Conservation (phyloP, 192 early-diverging fungal genomes). For the Coemansia erecta region DNA sequence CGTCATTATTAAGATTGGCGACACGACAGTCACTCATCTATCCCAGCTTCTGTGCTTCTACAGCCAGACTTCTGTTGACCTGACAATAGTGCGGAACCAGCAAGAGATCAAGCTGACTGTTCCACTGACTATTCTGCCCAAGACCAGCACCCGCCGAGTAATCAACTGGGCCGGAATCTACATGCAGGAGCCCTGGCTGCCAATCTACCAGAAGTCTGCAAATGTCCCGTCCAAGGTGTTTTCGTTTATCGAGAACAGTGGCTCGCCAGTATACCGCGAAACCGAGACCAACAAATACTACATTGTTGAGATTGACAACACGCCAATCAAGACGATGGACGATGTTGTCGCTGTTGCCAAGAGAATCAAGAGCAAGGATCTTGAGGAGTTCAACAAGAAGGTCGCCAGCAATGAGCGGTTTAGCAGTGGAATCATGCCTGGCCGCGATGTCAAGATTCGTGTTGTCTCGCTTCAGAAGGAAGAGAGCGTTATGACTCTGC, state of each 20-base stretch:
- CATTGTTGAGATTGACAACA: no score
- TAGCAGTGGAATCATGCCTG: constrained; percentile 23
- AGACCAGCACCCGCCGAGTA: constrained; percentile 10
- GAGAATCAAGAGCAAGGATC: constrained; percentile 10
- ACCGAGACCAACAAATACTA: constrained; percentile 22
- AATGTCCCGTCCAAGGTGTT: constrained; percentile 16
- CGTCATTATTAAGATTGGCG: constrained; percentile 20
- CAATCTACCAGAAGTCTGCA: constrained; percentile 18
- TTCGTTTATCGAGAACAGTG: neutral
- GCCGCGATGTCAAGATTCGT: constrained; percentile 26
- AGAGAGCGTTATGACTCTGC: constrained; percentile 13
- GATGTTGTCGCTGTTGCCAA: constrained; percentile 15
- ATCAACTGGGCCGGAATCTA: constrained; percentile 34
- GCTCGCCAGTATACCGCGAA: constrained; percentile 16
- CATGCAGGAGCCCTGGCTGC: constrained; percentile 31
- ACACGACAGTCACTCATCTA: constrained; percentile 9
- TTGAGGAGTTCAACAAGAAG: constrained; percentile 8
- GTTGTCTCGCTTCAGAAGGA: constrained; percentile 11
- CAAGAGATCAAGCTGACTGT: constrained; percentile 13
- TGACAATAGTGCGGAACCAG: constrained; percentile 27
- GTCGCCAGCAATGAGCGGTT: constrained; percentile 12
- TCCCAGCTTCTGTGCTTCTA: constrained; percentile 20
- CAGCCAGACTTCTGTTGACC: constrained; percentile 5
- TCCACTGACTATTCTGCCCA: constrained; percentile 3
- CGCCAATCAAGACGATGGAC: constrained; percentile 20